These are phyloP conservation scores for Aspergillus terreus DNA, from an alignment of 2,329 filamentous ascomycete genomes.

Conservation along the genomic window DNA sequence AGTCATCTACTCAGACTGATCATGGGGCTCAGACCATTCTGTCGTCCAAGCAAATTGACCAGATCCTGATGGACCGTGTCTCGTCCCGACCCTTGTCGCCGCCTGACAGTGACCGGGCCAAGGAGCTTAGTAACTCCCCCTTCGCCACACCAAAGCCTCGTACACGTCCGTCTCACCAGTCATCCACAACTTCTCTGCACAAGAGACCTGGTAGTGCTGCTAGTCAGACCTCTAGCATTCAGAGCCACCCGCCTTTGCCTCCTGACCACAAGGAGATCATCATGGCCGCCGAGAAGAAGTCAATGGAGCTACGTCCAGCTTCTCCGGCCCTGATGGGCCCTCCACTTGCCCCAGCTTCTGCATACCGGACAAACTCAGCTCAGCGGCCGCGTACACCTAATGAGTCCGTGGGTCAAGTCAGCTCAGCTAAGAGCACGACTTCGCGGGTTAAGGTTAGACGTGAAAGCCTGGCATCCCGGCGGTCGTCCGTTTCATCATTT, in stretches of 20 bases:
- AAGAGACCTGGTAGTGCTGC: slow-evolving; percentile 68
- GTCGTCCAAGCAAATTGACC: slow-evolving; percentile 77
- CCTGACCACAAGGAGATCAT: slow-evolving; percentile 80
- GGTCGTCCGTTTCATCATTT: slow-evolving; percentile 92
- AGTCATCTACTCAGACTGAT: slow-evolving; percentile 53
- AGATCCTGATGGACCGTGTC: slow-evolving; percentile 60
- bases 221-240: slow-evolving; percentile 56
- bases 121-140: slow-evolving; percentile 28
- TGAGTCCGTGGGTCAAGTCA: slow-evolving; percentile 44
- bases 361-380: slow-evolving; percentile 50
- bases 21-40: slow-evolving; percentile 78
- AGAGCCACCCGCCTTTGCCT: slow-evolving; percentile 69
- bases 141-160: slow-evolving; percentile 36
- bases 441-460: slow-evolving; percentile 56
- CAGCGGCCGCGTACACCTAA: slow-evolving; percentile 61
- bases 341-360: slow-evolving; percentile 77
- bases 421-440: slow-evolving; percentile 47
- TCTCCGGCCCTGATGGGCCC: slow-evolving; percentile 67
- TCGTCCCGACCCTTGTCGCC: slow-evolving; percentile 30
- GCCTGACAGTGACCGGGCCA: slow-evolving; percentile 29
- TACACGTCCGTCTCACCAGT: slow-evolving; percentile 29
- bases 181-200: slow-evolving; percentile 27
- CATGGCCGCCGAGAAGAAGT: slow-evolving; percentile 67
- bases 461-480: slow-evolving; percentile 52
- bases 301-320: slow-evolving; percentile 43